Evolutionary conservation across 345 rosid species (phyloP).

Genomic region (Citrus glauca): DNA sequence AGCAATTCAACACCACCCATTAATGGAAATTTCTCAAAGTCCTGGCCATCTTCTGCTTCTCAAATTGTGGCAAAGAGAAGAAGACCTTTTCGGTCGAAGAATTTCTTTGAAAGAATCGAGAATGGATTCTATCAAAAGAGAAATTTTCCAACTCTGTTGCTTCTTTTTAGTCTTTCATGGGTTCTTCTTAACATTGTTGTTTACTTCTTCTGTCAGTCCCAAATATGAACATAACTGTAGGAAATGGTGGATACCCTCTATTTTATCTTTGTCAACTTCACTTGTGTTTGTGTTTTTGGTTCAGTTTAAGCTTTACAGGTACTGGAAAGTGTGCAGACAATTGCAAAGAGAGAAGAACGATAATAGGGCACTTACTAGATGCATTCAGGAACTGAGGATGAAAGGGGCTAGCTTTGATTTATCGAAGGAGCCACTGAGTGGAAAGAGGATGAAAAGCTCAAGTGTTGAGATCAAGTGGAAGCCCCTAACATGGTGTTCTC

Average conservation of each 20-base stretch:
- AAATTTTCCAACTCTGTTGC: slow-evolving; percentile 77
- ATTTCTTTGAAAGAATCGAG: slow-evolving; percentile 55
- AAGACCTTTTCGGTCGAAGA: slow-evolving; percentile 50
- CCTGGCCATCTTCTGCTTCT: slow-evolving; percentile 93
- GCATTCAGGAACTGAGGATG: slow-evolving; percentile 88
- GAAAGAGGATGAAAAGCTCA: slow-evolving; percentile 89
- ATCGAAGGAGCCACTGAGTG: slow-evolving; percentile 73
- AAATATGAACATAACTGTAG: slow-evolving; percentile 28
- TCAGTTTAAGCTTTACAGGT: slow-evolving; percentile 66
- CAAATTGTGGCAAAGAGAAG: slow-evolving; percentile 94
- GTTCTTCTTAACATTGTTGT: slow-evolving; percentile 58
- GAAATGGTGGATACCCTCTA: slow-evolving; percentile 87
- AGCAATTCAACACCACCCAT: slow-evolving; percentile 85
- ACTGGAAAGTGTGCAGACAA: slow-evolving; percentile 69
- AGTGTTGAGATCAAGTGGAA: slow-evolving; percentile 97
- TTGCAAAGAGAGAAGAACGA: slow-evolving; percentile 70
- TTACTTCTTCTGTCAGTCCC: slow-evolving; percentile 41
- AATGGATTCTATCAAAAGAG: slow-evolving; percentile 72
- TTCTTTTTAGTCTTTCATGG: slow-evolving; percentile 73
- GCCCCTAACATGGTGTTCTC: slow-evolving; percentile 77
- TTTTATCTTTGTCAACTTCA: slow-evolving; percentile 55
- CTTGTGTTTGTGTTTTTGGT: slow-evolving; percentile 59
- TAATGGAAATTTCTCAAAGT: slow-evolving; percentile 78
- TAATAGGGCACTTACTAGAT: slow-evolving; percentile 60
- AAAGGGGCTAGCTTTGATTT: slow-evolving; percentile 89